These are phyloP conservation scores for Didymellaceae sp. DNA, from an alignment of 2,329 filamentous ascomycete genomes.

Conservation along the genomic window DNA sequence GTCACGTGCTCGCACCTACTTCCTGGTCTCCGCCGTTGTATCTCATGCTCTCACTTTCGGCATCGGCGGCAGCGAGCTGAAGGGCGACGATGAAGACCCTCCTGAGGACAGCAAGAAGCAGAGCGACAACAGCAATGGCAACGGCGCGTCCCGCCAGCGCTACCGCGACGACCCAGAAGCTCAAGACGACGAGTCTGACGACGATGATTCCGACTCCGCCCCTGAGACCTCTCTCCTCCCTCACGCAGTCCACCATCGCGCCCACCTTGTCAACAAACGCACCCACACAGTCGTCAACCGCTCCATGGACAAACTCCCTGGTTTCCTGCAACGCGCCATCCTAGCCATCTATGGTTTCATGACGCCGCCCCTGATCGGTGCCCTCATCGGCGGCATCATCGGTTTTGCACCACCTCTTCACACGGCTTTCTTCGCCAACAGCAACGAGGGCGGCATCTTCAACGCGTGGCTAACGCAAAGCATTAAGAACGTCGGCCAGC, in stretches of 20 bases:
- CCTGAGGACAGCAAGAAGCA: constrained; percentile 40
- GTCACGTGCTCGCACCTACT: constrained; percentile 68
- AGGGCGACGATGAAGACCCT: constrained; percentile 50
- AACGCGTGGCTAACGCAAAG: constrained; percentile 70
- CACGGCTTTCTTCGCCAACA: constrained; percentile 65
- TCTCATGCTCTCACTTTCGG: constrained; percentile 70
- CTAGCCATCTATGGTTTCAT: constrained; percentile 59
- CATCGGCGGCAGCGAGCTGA: constrained; percentile 65
- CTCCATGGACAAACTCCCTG: constrained; percentile 35
- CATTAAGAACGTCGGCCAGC: constrained; percentile 65
- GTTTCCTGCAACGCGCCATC: constrained; percentile 49
- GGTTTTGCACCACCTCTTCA: constrained; percentile 67
- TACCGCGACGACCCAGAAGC: constrained; percentile 21
- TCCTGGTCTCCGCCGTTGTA: constrained; percentile 69
- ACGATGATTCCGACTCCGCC: constrained; percentile 32
- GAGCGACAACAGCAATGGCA: constrained; percentile 10
- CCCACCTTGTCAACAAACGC: constrained; percentile 42
- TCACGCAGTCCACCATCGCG: constrained; percentile 43
- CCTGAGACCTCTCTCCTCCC: constrained; percentile 60
- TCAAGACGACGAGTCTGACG: constrained; percentile 28
- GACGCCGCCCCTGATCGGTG: constrained; percentile 68
- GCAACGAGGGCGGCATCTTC: constrained; percentile 66
- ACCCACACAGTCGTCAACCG: constrained; percentile 33
- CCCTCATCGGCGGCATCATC: constrained; percentile 63
- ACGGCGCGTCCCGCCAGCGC: constrained; percentile 6